Percentiles rank a stretch among this genome's conserved stretches.
These are phyloP conservation scores for Lichtheimia hyalospora DNA, from an alignment of 371 early-diverging fungal species.

Conservation along the genomic window DNA sequence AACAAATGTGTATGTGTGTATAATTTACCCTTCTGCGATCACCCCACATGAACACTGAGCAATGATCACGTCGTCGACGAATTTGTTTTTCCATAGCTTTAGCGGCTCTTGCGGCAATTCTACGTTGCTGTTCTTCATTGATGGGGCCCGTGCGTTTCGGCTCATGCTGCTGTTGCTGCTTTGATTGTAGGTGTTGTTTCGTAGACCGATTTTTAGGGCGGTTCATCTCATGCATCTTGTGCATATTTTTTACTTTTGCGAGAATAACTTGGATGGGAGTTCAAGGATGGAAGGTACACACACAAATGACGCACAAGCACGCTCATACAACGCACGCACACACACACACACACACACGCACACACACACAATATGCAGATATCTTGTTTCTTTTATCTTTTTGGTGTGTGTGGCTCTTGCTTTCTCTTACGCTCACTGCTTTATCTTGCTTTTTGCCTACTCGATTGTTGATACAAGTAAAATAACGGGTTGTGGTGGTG, in stretches of 20 bases:
- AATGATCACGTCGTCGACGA: constrained; percentile 31
- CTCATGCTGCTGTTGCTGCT: constrained; percentile 28
- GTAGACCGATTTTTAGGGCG: constrained; percentile 8
- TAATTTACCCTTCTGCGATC: constrained; percentile 36
- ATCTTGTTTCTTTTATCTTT: no score
- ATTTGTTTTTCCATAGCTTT: constrained; percentile 38
- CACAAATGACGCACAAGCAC: neutral
- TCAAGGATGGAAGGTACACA: neutral
- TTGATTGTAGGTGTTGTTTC: constrained; percentile 19
- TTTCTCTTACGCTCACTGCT: no score
- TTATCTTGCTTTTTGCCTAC: no score
- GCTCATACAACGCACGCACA: constrained; percentile 4
- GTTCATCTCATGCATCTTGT: constrained; percentile 14
- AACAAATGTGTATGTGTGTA: neutral
- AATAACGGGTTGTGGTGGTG: no score
- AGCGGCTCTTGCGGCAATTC: constrained; percentile 33
- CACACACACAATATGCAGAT: neutral
- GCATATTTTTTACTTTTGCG: constrained; percentile 12
- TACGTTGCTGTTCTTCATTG: constrained; percentile 32
- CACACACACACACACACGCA: constrained; percentile 7
- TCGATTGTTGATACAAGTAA: no score
- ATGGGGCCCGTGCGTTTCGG: constrained; percentile 37
- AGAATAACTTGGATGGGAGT: no score
- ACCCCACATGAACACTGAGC: constrained; percentile 38
- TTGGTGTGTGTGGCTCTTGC: no score